Evolutionary conservation across 352 stramenopile genomes (phyloP), one percentile per base, ranked within the genome.

Genomic region (Globisporangium nodosum): DNA sequence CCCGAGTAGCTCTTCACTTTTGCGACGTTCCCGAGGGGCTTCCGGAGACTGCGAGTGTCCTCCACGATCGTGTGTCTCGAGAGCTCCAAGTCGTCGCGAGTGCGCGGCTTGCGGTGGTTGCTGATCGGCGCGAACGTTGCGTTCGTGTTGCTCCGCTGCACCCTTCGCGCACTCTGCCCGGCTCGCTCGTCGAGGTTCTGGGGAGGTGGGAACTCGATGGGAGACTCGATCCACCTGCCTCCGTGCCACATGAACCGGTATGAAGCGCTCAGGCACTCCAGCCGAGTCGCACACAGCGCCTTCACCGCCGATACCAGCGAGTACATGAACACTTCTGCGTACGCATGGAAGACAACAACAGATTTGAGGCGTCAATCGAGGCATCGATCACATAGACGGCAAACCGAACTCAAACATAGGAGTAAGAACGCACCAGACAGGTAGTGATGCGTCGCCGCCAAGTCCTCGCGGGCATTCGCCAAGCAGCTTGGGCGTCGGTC

Each of bases 181-280:
- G 30, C 11, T 18, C 24, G 24, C 9, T 58, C 49, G 30, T 54
- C 37, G 40, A 56, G 33, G 21, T 58, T 40, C 20, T 52, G 15
- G 9, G 5, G 15, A 40, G 69, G 63, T 30, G 70, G 65, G 45
- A 77, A 88, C 35, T 87, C 76, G 18, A 89, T 61, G 5, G 62
- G 60, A 35, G 71, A 75, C 49, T 89, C 65, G 15, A 91, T 68
- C 81, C 81, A 91, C 7, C 65, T 71, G 18, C 75, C 64, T 47
- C 59, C 67, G 50, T 88, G 75, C 78, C 78, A 87, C 49, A 76
- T 69, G 43, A 75, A 80, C 11, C 77, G 75, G 57, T 85, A 85
- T 13, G 77, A 73, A 6, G 70, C 68, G 31, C 64, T 60, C 2
- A 83, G 55, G 4, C 78, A 87, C 60, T 88, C 75, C 7, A 91